phyloP scores from a whole-genome alignment of 257 asterid genomes.

The Plantago ovata region DNA sequence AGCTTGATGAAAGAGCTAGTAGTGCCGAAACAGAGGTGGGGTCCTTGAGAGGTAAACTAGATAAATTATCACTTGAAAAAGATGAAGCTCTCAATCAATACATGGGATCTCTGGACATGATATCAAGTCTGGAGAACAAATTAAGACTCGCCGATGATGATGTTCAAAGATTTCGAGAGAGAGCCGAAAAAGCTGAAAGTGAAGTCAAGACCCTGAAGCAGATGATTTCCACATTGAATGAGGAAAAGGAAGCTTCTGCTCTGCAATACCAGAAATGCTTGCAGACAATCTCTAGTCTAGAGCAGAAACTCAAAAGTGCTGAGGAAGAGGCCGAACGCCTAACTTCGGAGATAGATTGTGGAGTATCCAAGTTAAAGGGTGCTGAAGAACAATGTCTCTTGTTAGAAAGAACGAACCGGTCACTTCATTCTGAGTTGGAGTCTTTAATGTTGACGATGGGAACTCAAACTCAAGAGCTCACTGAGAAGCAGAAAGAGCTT shows the following conservation, averaged over 20 bases:
- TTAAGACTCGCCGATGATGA: slow-evolving; percentile 62
- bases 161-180: slow-evolving; percentile 47
- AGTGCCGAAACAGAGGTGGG: slow-evolving; percentile 57
- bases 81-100: slow-evolving; percentile 76
- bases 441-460: slow-evolving; percentile 68
- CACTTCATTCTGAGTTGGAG: slow-evolving; percentile 83
- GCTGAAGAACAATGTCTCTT: slow-evolving; percentile 66
- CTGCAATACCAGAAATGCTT: slow-evolving; percentile 57
- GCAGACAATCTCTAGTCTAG: slow-evolving; percentile 56
- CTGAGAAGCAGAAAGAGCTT: slow-evolving; percentile 83
- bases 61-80: slow-evolving; percentile 51
- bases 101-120: slow-evolving; percentile 58
- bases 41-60: slow-evolving; percentile 45
- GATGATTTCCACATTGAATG: slow-evolving; percentile 46
- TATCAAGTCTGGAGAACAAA: slow-evolving; percentile 76
- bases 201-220: slow-evolving; percentile 68
- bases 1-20: slow-evolving; percentile 43
- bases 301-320: slow-evolving; percentile 52
- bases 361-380: slow-evolving; percentile 61
- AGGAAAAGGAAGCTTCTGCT: slow-evolving; percentile 72
- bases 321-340: slow-evolving; percentile 64
- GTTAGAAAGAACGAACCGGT: slow-evolving; percentile 68
- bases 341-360: slow-evolving; percentile 51
- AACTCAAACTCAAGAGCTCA: slow-evolving; percentile 73
- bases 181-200: slow-evolving; percentile 73